Percentiles rank a stretch among this genome's conserved stretches.
phyloP scores from a whole-genome alignment of 202 grass and related monocot genomes.

The Carex arenaria region DNA sequence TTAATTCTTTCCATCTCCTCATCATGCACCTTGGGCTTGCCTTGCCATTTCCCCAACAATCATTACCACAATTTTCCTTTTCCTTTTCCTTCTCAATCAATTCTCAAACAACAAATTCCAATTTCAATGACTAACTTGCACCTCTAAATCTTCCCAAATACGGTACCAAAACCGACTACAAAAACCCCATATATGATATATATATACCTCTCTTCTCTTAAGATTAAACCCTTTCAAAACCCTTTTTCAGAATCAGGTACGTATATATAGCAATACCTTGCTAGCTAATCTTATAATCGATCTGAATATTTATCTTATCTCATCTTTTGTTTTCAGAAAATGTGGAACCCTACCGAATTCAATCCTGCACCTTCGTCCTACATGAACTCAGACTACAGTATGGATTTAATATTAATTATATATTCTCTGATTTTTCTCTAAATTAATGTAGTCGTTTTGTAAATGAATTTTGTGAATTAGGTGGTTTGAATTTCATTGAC shows the following conservation, averaged over 20 bases:
- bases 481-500: slow-evolving; percentile 10
- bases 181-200: too few species aligned
- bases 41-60: slow-evolving; percentile 26
- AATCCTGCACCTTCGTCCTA: background rate
- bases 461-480: slow-evolving; percentile 10
- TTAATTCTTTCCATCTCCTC: slow-evolving; percentile 22
- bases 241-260: background rate
- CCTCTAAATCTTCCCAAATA: slow-evolving; percentile 21
- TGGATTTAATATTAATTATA: background rate
- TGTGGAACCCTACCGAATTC: slow-evolving; percentile 22
- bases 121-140: slow-evolving; percentile 8
- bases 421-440: background rate
- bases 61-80: slow-evolving; percentile 19
- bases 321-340: slow-evolving; percentile 1
- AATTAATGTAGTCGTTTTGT: slow-evolving; percentile 3
- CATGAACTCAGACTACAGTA: slow-evolving; percentile 21
- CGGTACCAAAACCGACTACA: background rate
- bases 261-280: background rate
- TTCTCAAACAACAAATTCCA: slow-evolving; percentile 10
- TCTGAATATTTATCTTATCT: background rate
- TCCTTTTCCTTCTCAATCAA: background rate
- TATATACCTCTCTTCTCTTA: background rate
- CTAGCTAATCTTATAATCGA: too few species aligned
- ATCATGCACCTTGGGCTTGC: too few species aligned
- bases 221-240: slow-evolving; percentile 11